These are phyloP conservation scores for Gyromitra esculenta DNA, from an alignment of 2,329 filamentous ascomycete species.

Conservation along the genomic window DNA sequence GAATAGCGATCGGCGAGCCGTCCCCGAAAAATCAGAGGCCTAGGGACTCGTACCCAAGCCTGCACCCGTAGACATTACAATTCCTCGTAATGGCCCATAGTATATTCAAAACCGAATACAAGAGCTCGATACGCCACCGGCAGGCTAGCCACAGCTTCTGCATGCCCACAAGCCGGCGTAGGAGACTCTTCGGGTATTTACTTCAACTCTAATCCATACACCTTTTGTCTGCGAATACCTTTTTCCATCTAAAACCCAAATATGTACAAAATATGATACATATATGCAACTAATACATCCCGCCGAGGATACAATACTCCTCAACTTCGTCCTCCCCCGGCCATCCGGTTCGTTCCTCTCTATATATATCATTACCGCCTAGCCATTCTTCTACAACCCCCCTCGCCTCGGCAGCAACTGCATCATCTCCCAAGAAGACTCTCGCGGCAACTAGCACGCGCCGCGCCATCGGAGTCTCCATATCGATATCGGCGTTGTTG, in stretches of 20 bases:
- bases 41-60: too few species aligned
- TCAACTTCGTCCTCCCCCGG: conserved; percentile 39
- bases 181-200: too few species aligned
- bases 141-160: too few species aligned
- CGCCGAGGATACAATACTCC: conserved; percentile 42
- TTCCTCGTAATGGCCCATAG: too few species aligned
- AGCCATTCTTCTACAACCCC: conserved; percentile 22
- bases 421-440: conserved; percentile 43
- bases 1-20: too few species aligned
- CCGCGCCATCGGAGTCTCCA: conserved; percentile 18
- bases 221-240: background rate
- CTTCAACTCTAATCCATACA: too few species aligned
- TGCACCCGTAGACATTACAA: too few species aligned
- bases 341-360: conserved; percentile 14
- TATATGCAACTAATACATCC: background rate
- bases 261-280: background rate
- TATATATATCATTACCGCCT: background rate
- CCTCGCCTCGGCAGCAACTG: conserved; percentile 13
- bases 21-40: too few species aligned
- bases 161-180: too few species aligned
- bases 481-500: conserved; percentile 10
- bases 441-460: conserved; percentile 44
- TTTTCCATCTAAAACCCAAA: background rate
- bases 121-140: too few species aligned
- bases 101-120: too few species aligned